phyloP scores from a whole-genome alignment of 139 green algal species.

The Chlorella sorokiniana region DNA sequence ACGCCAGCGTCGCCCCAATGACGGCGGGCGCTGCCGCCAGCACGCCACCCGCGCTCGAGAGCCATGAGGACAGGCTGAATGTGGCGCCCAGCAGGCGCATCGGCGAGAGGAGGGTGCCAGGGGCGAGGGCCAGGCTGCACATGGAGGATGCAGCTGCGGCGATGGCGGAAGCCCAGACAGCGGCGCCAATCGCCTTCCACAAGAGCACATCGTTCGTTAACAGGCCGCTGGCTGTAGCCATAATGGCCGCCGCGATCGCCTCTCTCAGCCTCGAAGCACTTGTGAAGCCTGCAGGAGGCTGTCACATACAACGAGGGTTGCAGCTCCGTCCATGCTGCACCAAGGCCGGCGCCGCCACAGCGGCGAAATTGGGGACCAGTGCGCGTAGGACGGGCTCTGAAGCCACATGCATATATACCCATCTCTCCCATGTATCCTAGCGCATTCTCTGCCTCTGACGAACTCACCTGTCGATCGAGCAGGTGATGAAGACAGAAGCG shows the following conservation, averaged over 20 bases:
- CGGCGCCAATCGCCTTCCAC: slow-evolving; percentile 25
- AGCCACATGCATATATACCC: too few relatives aligned
- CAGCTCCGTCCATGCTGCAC: too few relatives aligned
- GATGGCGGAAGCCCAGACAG: slow-evolving; percentile 6
- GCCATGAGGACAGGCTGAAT: slow-evolving; percentile 7
- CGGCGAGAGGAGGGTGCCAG: background rate
- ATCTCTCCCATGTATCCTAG: too few relatives aligned
- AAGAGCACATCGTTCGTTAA: slow-evolving; percentile 24
- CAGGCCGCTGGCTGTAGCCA: background rate
- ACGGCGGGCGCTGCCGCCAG: slow-evolving; percentile 16
- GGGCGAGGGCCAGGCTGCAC: background rate
- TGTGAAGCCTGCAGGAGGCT: background rate
- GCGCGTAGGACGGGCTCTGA: too few relatives aligned
- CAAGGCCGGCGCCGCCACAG: too few relatives aligned
- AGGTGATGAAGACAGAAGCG: too few relatives aligned
- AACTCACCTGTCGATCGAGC: too few relatives aligned
- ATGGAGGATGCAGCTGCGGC: background rate
- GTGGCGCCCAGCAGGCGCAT: background rate
- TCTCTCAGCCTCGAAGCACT: too few relatives aligned
- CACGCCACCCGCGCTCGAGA: background rate
- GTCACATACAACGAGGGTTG: too few relatives aligned
- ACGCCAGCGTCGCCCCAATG: background rate
- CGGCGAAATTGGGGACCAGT: too few relatives aligned
- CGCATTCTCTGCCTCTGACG: too few relatives aligned
- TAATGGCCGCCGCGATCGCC: background rate